Conservation (phyloP, 208 protist genomes). For the Trypanosoma melophagium region DNA sequence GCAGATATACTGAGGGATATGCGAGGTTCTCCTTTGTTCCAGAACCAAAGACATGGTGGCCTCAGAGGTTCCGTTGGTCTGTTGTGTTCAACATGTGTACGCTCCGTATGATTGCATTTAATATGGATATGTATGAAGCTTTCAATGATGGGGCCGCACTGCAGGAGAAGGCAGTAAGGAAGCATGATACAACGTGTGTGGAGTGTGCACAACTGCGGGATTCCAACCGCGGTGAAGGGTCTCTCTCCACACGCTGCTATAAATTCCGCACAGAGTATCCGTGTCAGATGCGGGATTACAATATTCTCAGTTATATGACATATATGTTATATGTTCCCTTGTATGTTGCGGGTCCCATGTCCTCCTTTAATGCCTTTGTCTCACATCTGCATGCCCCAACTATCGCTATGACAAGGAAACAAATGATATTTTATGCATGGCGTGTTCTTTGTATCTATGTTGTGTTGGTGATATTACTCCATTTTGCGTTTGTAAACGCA, state of each 20-base stretch:
- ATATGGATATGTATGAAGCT: slow-evolving; percentile 60
- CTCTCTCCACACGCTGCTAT: slow-evolving; percentile 37
- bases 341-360: slow-evolving; percentile 90
- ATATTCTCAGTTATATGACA: slow-evolving; percentile 71
- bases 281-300: slow-evolving; percentile 57
- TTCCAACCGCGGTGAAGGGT: background rate
- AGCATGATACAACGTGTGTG: slow-evolving; percentile 26
- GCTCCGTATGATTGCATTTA: slow-evolving; percentile 85
- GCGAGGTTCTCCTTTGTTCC: slow-evolving; percentile 9
- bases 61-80: slow-evolving; percentile 50
- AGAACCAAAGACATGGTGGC: background rate
- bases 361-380: slow-evolving; percentile 87
- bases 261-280: slow-evolving; percentile 59
- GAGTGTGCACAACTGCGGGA: slow-evolving; percentile 33
- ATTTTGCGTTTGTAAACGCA: slow-evolving; percentile 54
- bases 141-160: slow-evolving; percentile 12
- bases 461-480: slow-evolving; percentile 27
- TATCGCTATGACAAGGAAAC: slow-evolving; percentile 18
- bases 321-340: slow-evolving; percentile 90
- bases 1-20: slow-evolving; percentile 25
- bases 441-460: slow-evolving; percentile 36
- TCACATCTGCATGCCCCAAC: slow-evolving; percentile 58
- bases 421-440: slow-evolving; percentile 35
- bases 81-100: slow-evolving; percentile 66
- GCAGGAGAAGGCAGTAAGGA: slow-evolving; percentile 28